phyloP scores from a whole-genome alignment of 441 rosid species.

The Syzygium malaccense region DNA sequence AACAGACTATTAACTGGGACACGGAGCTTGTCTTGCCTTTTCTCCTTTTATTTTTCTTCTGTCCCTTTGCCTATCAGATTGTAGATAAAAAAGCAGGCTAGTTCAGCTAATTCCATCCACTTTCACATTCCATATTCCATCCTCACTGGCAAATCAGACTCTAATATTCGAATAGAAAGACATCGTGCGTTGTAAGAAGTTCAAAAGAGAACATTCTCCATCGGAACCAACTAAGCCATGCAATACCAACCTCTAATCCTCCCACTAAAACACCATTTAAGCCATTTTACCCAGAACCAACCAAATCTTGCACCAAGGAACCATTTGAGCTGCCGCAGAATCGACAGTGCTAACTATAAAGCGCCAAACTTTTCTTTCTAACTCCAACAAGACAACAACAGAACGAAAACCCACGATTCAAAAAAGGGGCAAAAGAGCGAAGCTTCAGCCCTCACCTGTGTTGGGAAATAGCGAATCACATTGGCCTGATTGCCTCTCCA shows the following conservation, averaged over 20 bases:
- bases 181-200: not conserved
- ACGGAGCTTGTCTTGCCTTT: not conserved
- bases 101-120: not conserved
- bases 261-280: not conserved
- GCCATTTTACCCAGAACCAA: not conserved
- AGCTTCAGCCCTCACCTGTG: slow-evolving; percentile 42
- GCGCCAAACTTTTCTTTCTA: not conserved
- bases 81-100: not conserved
- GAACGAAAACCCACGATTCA: not conserved
- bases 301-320: not conserved
- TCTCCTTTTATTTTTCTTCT: not conserved
- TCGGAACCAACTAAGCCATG: not conserved
- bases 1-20: not conserved
- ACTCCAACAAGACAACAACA: not conserved
- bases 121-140: not conserved
- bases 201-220: not conserved
- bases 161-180: not conserved
- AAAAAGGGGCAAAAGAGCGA: not conserved
- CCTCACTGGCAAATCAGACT: not conserved
- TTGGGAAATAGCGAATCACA: slow-evolving; percentile 20
- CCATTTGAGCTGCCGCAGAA: not conserved
- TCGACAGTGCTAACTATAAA: not conserved
- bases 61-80: not conserved
- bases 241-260: not conserved
- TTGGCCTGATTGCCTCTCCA: slow-evolving; percentile 74